A percentile compares a stretch with the other conserved stretches of the same genome.
phyloP scores from a whole-genome alignment of 352 stramenopile genomes.

The Stramenopiles sp. region DNA sequence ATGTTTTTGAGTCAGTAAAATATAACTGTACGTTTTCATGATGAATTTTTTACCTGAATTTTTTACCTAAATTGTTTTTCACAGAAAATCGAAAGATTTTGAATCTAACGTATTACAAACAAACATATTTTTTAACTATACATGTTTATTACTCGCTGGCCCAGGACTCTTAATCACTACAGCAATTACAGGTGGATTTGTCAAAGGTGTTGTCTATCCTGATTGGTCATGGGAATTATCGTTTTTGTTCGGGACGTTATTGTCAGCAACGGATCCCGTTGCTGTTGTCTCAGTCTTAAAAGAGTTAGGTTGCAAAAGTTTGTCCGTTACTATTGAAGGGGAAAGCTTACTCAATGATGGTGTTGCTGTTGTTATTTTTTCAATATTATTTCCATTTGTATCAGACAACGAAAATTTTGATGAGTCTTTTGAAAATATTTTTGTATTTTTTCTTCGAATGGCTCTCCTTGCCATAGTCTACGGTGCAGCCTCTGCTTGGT shows the following conservation, averaged over 20 bases:
- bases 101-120: no score
- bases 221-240: slow-evolving; percentile 11
- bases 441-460: slow-evolving; percentile 19
- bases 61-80: no score
- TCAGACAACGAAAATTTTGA: slow-evolving; percentile 9
- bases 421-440: slow-evolving; percentile 8
- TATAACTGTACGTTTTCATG: no score
- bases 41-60: no score
- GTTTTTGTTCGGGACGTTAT: slow-evolving; percentile 28
- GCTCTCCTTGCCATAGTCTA: slow-evolving; percentile 16
- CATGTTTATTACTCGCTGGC: no score
- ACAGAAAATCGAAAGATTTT: no score
- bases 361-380: slow-evolving; percentile 31
- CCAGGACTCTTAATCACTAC: no score
- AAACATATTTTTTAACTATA: no score
- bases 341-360: slow-evolving; percentile 38
- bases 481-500: slow-evolving; percentile 16
- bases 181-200: no score
- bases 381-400: no score
- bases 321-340: slow-evolving; percentile 25
- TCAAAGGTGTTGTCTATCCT: no score
- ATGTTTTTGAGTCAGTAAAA: no score
- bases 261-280: slow-evolving; percentile 32
- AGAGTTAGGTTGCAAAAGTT: slow-evolving; percentile 24
- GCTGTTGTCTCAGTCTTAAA: slow-evolving; percentile 30